Evolutionary conservation across 78 protist genomes (phyloP), one percentile per base, ranked within the genome.

Genomic region (Anaeramoeba ignava): DNA sequence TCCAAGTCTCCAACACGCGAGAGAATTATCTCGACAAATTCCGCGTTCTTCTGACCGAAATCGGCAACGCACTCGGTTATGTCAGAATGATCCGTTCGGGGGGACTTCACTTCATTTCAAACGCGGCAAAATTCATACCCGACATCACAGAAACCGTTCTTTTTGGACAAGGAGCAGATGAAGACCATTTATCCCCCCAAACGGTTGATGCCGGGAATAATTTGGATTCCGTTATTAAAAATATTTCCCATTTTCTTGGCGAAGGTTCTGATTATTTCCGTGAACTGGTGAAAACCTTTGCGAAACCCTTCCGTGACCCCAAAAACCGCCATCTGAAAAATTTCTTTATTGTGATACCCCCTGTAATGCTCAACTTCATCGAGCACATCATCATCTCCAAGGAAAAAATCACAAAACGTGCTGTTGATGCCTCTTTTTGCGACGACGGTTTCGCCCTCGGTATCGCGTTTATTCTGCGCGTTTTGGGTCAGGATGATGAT

Each of bases 391-490:
- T 91, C 37, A 82, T 54, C 33, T 81, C 86, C 36, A 95, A 94
- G 83, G 97, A 37, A 82, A 67, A 33, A 23, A 67, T 12, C 84
- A n/a, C 68, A 8, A 82, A 23, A 79, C 67, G 36, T 78, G 87
- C 79, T 80, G 83, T 0, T 79, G 90, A 33, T 1, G 90, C 88
- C 0, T 73, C 83, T 3, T 95, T 95, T 83, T 85, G 92, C 0
- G 97, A 96, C 83, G 99, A 96, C 67, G 99, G 99, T n/a, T 96
- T 96, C 86, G 97, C 97, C 0, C 82, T 96, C 78, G 94, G 97
- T 36, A 34, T 95, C 1, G 96, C 96, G 8, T 96, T 91, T 82
- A 78, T 95, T 68, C 86, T 96, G 78, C 83, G 85, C 89, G 80
- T 94, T 2, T 87, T 96, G 33, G 92, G 88, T 81, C 96, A 90